phyloP scores from a whole-genome alignment of 805 yeast species.

The Barnettozyma siamensis region DNA sequence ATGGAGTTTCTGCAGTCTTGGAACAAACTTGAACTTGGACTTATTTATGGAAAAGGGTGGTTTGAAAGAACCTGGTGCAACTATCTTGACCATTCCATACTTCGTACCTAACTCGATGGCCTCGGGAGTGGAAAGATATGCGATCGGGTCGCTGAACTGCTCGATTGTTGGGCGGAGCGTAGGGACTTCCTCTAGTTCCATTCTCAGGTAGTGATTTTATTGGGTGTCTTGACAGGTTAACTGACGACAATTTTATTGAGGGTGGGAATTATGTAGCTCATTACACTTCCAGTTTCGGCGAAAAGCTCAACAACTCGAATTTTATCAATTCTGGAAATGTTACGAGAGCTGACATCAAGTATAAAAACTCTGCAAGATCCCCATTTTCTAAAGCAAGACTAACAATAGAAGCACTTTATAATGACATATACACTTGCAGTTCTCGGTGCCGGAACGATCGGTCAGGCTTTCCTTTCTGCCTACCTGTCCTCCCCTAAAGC shows the following conservation, averaged over 20 bases:
- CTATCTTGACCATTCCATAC: slow-evolving; percentile 72
- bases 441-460: slow-evolving; percentile 94
- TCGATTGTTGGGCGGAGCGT: slow-evolving; percentile 46
- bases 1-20: slow-evolving; percentile 60
- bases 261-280: slow-evolving; percentile 5
- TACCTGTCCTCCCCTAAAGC: slow-evolving; percentile 44
- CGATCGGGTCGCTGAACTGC: slow-evolving; percentile 60
- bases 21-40: slow-evolving; percentile 53
- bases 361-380: too few species aligned
- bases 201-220: neutral
- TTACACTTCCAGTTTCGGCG: slow-evolving; percentile 10
- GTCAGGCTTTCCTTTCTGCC: slow-evolving; percentile 86
- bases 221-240: neutral
- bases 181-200: slow-evolving; percentile 35
- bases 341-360: too few species aligned
- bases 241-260: too few species aligned
- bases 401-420: too few species aligned
- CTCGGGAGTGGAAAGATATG: slow-evolving; percentile 49
- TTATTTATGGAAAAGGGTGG: slow-evolving; percentile 52
- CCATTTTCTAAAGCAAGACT: too few species aligned
- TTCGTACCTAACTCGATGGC: slow-evolving; percentile 40
- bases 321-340: too few species aligned
- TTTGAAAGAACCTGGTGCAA: slow-evolving; percentile 49
- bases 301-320: too few species aligned
- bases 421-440: slow-evolving; percentile 57